Evolutionary conservation across 805 yeast genomes (phyloP), one percentile per base, ranked within the genome.

Genomic region (Nematodospora valgi): DNA sequence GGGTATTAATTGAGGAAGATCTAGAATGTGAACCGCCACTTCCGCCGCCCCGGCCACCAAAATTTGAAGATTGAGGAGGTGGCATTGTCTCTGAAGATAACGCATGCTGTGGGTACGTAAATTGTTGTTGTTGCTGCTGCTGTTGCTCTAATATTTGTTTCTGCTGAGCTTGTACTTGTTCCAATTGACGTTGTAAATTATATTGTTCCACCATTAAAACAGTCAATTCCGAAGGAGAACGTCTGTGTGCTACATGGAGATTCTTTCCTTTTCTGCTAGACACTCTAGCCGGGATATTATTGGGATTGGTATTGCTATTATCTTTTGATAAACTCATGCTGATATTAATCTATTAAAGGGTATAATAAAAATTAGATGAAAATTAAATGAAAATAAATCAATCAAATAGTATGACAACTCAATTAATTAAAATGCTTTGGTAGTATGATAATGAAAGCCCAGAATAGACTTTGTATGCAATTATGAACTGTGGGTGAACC

Each of bases 161-260:
- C 56, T 86, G 96, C 55, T 89, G 96, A 15, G 83, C 89, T 57
- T 88, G 96, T 2, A 87, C 95, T 45, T 78, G 70, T 50, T 93
- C 97, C 64, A 89, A 72, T 56, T 91, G 97, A 49, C 91, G 88
- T 60, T 93, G 97, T 40, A 93, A 71, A 39, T 82, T 80, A 56
- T 84, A 78, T 54, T 85, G 94, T 61, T 91, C 98, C 51, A 86
- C 82, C 96, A 91, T 91, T 45, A 91, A 68, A 37, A 83, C 84
- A 2, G 98, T 91, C 56, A 93, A 70, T 58, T 93, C 98, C 47
- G 89, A 79, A n/a, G 97, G 97, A 3, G 97, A 84, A 41, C 96
- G 76, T 52, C 98, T 77, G 53, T 93, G 98, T n/a, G 98, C 98
- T 45, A 91, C 88, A 62, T 88, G 94, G 41, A 93, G 53, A 47